Evolutionary conservation across 331 rosid genomes (phyloP), one percentile per base, ranked within the genome.

Genomic region (Pyracantha coccinea): DNA sequence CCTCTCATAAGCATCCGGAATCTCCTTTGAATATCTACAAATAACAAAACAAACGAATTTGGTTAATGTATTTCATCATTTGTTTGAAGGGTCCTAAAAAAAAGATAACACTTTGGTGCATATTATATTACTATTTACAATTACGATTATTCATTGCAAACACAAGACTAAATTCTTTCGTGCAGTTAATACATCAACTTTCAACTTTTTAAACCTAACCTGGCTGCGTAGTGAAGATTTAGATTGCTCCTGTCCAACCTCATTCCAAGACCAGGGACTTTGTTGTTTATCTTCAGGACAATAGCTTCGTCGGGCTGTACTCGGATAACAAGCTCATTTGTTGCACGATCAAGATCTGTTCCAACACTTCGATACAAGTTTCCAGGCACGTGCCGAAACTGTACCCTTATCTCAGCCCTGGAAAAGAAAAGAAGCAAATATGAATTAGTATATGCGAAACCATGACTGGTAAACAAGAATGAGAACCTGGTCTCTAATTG

Each of bases 251-350:
- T 90, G 81, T 92, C 98, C 86, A 92, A 76, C 84, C 81, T 89
- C 98, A 90, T 92, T 71, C 88, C 98, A 53, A 92, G 80, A 74
- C 98, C 98, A 3, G 98, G 98, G 11, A 90, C 92, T 79, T 92
- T 92, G 87, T 92, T 92, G 73, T 89, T 92, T 81, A 92, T 92
- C 84, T 87, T 90, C 83, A 92, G 82, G 78, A 84, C 89, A 68
- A 92, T 92, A 74, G 96, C 98, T 80, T 92, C 98, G 33, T 90
- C 98, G 23, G 98, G 98, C 85, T 92, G 98, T 75, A 92, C 96
- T 65, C 98, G 84, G 45, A 92, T 90, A 71, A 92, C 98, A 71
- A 92, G 96, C 81, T 92, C 98, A 57, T 92, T 92, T 21, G 98
- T 92, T 2, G 88, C 86, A 5, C 44, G 83, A 83, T 87, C 98